Evolutionary conservation across 2,329 filamentous ascomycete species (phyloP), one percentile per base, ranked within the genome.

Genomic region (Aspergillus tamarii): DNA sequence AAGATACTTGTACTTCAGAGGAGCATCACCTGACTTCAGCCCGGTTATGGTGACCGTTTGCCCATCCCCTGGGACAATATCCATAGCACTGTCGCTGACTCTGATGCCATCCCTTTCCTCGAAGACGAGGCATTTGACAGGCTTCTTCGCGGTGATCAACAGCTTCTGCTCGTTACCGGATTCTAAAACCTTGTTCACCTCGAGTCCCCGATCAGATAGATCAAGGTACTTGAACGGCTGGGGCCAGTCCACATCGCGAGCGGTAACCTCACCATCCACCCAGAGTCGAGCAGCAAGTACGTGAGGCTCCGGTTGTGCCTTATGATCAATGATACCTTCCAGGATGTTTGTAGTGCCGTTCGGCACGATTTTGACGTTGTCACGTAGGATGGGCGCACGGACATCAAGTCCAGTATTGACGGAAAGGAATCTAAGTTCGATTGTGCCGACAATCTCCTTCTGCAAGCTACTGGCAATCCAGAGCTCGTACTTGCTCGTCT

Each of bases 81-180:
- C 86, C 59, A 88, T 79, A 10, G 84, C 85, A 69, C 84, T 87
- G 71, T 88, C 85, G 58, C 83, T 80, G 23, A 87, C 74, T 14
- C 81, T 77, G 48, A 87, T 81, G 12, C 84, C 84, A 59, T 85
- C 81, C 59, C 84, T 74, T 69, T 87, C 86, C 72, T 87, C 85
- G 66, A 87, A 87, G 4, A 87, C 85, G n/a, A 88, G 74, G 14
- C 85, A 85, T 67, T 88, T 88, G 2, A 85, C 85, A 2, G 86
- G 85, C 73, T 82, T 84, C 54, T 77, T 70, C 7, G 83, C 80
- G 66, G 72, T 82, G 67, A 87, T 78, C 34, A 76, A 69, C 41
- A 86, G 80, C 1, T 59, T 67, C 61, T 69, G 66, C 53, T 68
- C 60, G 16, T 67, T 57, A 28, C 61, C 57, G 3, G 64, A 62